A percentile compares a stretch with the other conserved stretches of the same genome.
These are phyloP conservation scores for Pulveroboletus sp. DNA, from an alignment of 1,284 basidiomycete genomes.

Conservation along the genomic window DNA sequence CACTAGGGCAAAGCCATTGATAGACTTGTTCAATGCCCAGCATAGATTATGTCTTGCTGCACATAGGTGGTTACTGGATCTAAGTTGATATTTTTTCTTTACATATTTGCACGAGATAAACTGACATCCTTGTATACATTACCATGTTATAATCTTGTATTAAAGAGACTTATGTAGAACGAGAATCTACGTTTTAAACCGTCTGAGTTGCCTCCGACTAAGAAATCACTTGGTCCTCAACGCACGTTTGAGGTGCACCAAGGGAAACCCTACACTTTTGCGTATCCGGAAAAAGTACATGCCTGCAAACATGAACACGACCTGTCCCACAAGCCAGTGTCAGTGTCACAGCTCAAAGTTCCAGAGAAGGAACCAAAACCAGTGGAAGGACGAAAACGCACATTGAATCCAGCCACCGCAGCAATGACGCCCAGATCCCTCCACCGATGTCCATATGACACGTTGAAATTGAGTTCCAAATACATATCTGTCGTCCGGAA, in stretches of 20 bases:
- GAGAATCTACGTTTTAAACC: no score
- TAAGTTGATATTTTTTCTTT: no score
- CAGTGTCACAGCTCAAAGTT: neutral
- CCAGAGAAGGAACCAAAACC: neutral
- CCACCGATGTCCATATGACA: constrained; percentile 50
- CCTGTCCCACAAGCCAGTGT: constrained; percentile 20
- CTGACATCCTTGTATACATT: no score
- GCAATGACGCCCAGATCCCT: constrained; percentile 47
- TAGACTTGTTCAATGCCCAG: no score
- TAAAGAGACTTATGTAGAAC: no score
- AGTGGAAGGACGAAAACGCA: constrained; percentile 28
- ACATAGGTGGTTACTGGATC: no score
- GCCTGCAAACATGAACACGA: constrained; percentile 32
- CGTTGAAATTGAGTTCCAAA: constrained; percentile 45
- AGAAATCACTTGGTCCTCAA: neutral
- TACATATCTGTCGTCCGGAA: constrained; percentile 46
- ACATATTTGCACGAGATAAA: no score
- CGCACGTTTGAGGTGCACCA: neutral
- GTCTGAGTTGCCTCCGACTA: no score
- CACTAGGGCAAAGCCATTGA: no score
- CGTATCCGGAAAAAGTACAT: constrained; percentile 40
- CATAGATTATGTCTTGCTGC: no score
- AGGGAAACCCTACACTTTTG: neutral
- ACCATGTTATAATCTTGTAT: no score
- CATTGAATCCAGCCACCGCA: constrained; percentile 46